A percentile compares a stretch with the other conserved stretches of the same genome.
These are phyloP conservation scores for Talaromyces amestolkiae DNA, from an alignment of 2,329 filamentous ascomycete genomes.

Conservation along the genomic window DNA sequence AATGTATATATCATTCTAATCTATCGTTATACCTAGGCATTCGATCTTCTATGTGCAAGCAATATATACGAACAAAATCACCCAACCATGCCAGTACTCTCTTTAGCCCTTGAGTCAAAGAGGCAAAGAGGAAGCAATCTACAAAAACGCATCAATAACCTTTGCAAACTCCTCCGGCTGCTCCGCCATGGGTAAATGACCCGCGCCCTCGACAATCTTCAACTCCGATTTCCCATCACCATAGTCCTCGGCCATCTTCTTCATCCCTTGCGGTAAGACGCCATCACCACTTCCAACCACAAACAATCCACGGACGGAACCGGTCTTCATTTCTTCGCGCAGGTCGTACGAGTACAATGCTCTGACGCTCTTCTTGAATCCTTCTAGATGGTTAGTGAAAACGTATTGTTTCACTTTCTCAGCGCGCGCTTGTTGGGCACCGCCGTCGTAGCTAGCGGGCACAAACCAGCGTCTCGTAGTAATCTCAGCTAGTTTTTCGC, in stretches of 20 bases:
- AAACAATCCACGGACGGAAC: constrained; percentile 54
- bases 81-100: not conserved
- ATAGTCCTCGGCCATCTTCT: constrained; percentile 62
- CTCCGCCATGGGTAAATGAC: constrained; percentile 84
- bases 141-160: constrained; percentile 59
- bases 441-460: constrained; percentile 55
- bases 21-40: not conserved
- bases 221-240: constrained; percentile 57
- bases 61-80: not conserved
- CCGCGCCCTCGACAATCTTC: constrained; percentile 65
- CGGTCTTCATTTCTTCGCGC: constrained; percentile 41
- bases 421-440: constrained; percentile 50
- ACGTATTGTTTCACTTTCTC: constrained; percentile 67
- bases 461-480: constrained; percentile 78
- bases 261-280: constrained; percentile 75
- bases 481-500: constrained; percentile 60
- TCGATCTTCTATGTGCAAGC: not conserved
- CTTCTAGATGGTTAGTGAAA: constrained; percentile 64
- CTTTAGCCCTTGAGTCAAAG: too few relatives aligned
- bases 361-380: constrained; percentile 79
- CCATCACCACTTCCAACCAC: constrained; percentile 73
- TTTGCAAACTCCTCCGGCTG: constrained; percentile 66
- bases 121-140: not conserved
- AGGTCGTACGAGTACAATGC: constrained; percentile 54
- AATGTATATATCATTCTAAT: not conserved